phyloP scores from a whole-genome alignment of 2,329 filamentous ascomycete species.

The Colletotrichum echinochloae region DNA sequence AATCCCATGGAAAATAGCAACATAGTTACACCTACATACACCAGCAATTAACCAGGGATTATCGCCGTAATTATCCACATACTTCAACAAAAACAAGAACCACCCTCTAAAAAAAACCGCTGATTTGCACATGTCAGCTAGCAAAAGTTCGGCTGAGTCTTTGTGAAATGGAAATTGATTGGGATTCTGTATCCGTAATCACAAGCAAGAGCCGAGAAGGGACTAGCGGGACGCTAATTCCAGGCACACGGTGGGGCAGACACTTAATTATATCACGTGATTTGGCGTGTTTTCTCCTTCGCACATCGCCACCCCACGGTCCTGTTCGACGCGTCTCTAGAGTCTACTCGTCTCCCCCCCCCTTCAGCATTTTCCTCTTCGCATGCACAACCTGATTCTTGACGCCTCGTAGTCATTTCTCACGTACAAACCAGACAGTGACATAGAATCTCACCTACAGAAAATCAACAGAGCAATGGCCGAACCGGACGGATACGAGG shows the following conservation, averaged over 20 bases:
- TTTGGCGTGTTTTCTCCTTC: conserved; percentile 50
- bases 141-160: background rate
- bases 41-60: too few relatives aligned
- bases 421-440: background rate
- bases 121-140: background rate
- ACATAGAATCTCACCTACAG: background rate
- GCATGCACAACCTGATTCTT: background rate
- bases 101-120: too few relatives aligned
- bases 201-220: background rate
- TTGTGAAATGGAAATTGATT: background rate
- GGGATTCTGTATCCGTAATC: background rate
- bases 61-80: too few relatives aligned
- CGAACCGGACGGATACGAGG: conserved; percentile 73
- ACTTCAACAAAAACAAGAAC: too few relatives aligned
- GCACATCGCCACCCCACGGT: conserved; percentile 43
- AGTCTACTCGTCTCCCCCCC: conserved; percentile 11
- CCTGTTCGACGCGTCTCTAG: conserved; percentile 50
- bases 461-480: conserved; percentile 58
- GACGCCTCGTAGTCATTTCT: background rate
- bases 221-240: conserved; percentile 7
- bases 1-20: too few relatives aligned
- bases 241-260: conserved; percentile 24
- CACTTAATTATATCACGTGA: conserved; percentile 49
- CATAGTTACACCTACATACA: too few relatives aligned
- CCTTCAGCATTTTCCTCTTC: background rate